Evolutionary conservation across 306 rosid species (phyloP).

Genomic region (Cucurbita maxima): DNA sequence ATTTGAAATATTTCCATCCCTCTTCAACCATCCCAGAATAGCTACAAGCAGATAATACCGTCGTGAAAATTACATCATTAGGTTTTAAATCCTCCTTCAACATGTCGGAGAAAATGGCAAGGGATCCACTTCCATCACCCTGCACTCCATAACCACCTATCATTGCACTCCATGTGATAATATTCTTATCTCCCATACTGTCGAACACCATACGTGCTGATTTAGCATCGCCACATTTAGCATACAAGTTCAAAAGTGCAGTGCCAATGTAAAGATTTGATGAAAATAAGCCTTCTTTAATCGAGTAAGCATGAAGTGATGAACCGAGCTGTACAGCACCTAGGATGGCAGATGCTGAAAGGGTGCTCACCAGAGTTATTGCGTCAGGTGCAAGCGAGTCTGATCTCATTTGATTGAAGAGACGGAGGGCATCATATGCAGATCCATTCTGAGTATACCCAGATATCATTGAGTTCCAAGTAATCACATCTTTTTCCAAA

Average conservation of each 20-base stretch:
- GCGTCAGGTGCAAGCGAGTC: conserved; percentile 36
- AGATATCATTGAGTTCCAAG: conserved; percentile 68
- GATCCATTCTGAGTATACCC: conserved; percentile 49
- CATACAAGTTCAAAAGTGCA: conserved; percentile 55
- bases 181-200: conserved; percentile 49
- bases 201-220: conserved; percentile 52
- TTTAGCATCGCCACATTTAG: conserved; percentile 62
- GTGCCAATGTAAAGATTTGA: conserved; percentile 49
- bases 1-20: conserved; percentile 44
- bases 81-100: conserved; percentile 38
- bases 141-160: conserved; percentile 66
- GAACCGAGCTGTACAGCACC: conserved; percentile 46
- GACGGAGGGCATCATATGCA: conserved; percentile 36
- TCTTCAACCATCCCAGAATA: conserved; percentile 66
- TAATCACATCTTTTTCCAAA: conserved; percentile 28
- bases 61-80: conserved; percentile 46
- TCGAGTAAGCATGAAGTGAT: conserved; percentile 39
- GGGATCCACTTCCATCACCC: conserved; percentile 50
- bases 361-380: conserved; percentile 43
- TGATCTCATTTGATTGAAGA: conserved; percentile 43
- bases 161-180: conserved; percentile 63
- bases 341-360: conserved; percentile 48
- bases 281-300: conserved; percentile 20
- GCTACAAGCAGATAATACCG: conserved; percentile 59
- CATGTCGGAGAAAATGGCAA: conserved; percentile 46